phyloP scores from a whole-genome alignment of 1,284 basidiomycete genomes.

The Puccinia polysora region DNA sequence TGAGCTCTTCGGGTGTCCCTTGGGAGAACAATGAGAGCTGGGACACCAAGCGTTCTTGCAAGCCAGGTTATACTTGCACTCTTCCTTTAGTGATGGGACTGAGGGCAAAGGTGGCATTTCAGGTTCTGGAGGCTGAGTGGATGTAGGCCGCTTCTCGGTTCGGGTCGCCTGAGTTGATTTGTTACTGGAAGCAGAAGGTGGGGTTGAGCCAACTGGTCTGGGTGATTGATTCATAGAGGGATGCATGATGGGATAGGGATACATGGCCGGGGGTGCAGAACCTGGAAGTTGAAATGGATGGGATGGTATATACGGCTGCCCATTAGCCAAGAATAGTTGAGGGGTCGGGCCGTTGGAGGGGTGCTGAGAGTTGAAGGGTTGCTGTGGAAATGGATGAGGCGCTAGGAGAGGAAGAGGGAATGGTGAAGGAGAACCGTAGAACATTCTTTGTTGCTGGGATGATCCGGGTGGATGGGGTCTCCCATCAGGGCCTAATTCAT shows the following conservation, averaged over 20 bases:
- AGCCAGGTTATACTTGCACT: conserved; percentile 39
- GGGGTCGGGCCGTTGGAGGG: conserved; percentile 29
- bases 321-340: conserved; percentile 42
- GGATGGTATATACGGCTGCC: conserved; percentile 37
- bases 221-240: neutral
- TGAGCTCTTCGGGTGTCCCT: conserved; percentile 24
- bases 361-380: conserved; percentile 26
- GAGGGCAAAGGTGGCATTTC: conserved; percentile 4
- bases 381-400: conserved; percentile 17
- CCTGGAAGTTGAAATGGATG: conserved; percentile 20
- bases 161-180: neutral
- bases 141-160: neutral
- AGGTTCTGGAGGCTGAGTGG: conserved; percentile 5
- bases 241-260: conserved; percentile 23
- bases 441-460: conserved; percentile 10
- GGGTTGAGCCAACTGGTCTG: conserved; percentile 1
- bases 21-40: conserved; percentile 39
- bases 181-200: neutral
- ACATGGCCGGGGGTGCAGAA: conserved; percentile 15
- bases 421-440: conserved; percentile 22
- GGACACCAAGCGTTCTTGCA: conserved; percentile 43
- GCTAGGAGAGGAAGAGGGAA: conserved; percentile 29
- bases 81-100: conserved; percentile 17
- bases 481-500: neutral
- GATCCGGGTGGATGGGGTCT: conserved; percentile 4